A percentile compares a stretch with the other conserved stretches of the same genome.
These are phyloP conservation scores for Xenosphaeropsis pyriputrescens DNA, from an alignment of 2,329 filamentous ascomycete genomes.

Conservation along the genomic window DNA sequence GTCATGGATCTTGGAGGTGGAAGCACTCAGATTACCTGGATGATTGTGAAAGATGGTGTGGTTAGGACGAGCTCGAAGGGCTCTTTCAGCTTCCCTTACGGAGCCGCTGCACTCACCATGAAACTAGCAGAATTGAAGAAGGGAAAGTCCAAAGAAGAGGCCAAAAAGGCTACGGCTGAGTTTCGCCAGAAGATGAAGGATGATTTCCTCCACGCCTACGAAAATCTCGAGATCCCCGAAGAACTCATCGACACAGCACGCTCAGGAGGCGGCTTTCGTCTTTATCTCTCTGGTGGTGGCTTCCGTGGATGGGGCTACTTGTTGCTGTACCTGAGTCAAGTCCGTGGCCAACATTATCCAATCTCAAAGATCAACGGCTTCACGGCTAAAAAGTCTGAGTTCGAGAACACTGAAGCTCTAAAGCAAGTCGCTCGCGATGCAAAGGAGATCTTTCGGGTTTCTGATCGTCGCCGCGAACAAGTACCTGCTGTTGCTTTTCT, in stretches of 20 bases:
- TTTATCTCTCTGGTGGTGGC: conserved; percentile 57
- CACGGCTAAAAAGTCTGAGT: conserved; percentile 7
- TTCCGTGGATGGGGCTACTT: conserved; percentile 61
- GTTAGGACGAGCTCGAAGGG: conserved; percentile 35
- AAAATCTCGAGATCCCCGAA: conserved; percentile 34
- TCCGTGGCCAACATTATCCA: conserved; percentile 45
- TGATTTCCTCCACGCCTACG: conserved; percentile 35
- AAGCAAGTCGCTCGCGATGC: conserved; percentile 21
- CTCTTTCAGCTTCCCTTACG: conserved; percentile 54
- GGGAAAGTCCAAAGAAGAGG: conserved; percentile 22
- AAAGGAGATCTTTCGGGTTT: conserved; percentile 41
- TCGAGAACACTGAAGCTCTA: conserved; percentile 10
- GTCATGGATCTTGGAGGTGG: conserved; percentile 63
- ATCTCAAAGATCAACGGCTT: conserved; percentile 60
- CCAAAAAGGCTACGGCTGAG: conserved; percentile 26
- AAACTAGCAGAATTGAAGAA: conserved; percentile 29
- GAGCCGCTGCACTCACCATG: conserved; percentile 49
- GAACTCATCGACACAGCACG: conserved; percentile 29
- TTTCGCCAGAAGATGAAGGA: conserved; percentile 33
- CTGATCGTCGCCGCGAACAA: conserved; percentile 46
- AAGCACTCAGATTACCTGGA: conserved; percentile 56
- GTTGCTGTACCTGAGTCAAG: conserved; percentile 40
- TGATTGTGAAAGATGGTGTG: conserved; percentile 32
- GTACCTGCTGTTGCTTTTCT: conserved; percentile 55
- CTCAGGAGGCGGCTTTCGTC: conserved; percentile 31